Evolutionary conservation across 306 rosid species (phyloP), one percentile per base, ranked within the genome.

Genomic region (Quercus bicolor): DNA sequence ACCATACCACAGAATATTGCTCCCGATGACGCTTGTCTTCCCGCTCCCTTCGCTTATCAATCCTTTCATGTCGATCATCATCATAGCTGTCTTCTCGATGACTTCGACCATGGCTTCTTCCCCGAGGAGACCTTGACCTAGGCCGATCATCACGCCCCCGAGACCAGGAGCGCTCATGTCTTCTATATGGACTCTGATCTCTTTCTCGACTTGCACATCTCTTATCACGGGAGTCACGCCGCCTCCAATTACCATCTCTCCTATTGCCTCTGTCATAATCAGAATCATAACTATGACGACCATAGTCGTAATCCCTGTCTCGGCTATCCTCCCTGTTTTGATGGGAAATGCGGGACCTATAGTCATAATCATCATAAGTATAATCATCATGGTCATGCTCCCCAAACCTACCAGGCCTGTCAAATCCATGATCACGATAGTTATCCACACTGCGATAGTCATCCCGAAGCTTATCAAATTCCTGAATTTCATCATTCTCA

Each of bases 101-200:
- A 87, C 87, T 92, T 37, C 91, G 88, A 31, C 98, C 83, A 85
- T 79, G 93, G 78, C 96, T 95, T 81, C 91, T 89, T 72, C 90
- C 90, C 71, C 94, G 91, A 75, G 99, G 98, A 56, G 99, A 95
- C 85, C 94, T 93, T 60, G 99, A 95, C 60, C 91, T 87, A 77
- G 94, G 81, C 57, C 54, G 88, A 77, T 87, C 96, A 75, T 95
- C 99, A 77, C 84, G 88, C 71, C 97, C 98, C 80, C 77, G 96
- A 73, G 98, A 94, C 29, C 72, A 88, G 2, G 97, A 94, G 53
- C 83, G 76, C 45, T 88, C 98, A 77, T 83, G 90, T 81, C 86
- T 95, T 88, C 80, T 82, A 83, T 84, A 89, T 0, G 94, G 97
- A 87, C 96, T 95, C 33, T 56, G 78, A 81, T 91, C 98, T 80